A percentile compares a stretch with the other conserved stretches of the same genome.
Evolutionary conservation across 1,284 basidiomycete genomes (phyloP).

Genomic region (Limonomyces culmigenus): DNA sequence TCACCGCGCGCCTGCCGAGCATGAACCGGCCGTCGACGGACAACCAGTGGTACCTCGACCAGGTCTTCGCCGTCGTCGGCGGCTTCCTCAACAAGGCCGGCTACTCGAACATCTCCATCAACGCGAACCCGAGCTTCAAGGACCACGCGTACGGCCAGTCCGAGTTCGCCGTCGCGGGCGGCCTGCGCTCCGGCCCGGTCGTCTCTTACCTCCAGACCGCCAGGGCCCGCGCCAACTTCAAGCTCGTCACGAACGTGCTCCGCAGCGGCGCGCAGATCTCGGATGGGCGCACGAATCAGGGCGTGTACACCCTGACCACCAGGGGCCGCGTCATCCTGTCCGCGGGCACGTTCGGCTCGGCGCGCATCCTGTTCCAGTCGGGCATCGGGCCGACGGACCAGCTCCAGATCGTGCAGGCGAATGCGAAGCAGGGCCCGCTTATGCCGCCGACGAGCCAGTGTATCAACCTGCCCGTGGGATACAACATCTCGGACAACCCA

Average conservation of each 20-base stretch:
- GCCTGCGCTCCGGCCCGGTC: slow-evolving; percentile 41
- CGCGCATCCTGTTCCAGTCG: slow-evolving; percentile 40
- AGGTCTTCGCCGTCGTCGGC: slow-evolving; percentile 25
- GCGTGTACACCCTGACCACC: slow-evolving; percentile 34
- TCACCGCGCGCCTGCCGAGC: slow-evolving; percentile 34
- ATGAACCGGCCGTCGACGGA: slow-evolving; percentile 44
- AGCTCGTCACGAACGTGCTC: slow-evolving; percentile 11
- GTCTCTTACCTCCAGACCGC: slow-evolving; percentile 43
- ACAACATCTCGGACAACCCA: slow-evolving; percentile 37
- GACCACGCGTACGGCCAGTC: slow-evolving; percentile 42
- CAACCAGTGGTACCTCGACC: slow-evolving; percentile 37
- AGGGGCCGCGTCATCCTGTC: slow-evolving; percentile 45
- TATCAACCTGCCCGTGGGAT: slow-evolving; percentile 44
- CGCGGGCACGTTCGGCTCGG: slow-evolving; percentile 35
- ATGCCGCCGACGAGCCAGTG: slow-evolving; percentile 31
- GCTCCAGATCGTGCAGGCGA: slow-evolving; percentile 30
- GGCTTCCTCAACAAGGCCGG: slow-evolving; percentile 28
- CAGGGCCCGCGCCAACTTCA: slow-evolving; percentile 31
- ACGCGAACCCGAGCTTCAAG: slow-evolving; percentile 34
- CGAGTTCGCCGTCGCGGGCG: slow-evolving; percentile 37
- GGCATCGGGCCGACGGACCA: slow-evolving; percentile 47
- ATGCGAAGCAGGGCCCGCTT: slow-evolving; percentile 25
- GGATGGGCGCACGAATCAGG: slow-evolving; percentile 42
- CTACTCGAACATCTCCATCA: slow-evolving; percentile 34
- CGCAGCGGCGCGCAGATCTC: slow-evolving; percentile 40